phyloP scores from a whole-genome alignment of 768 basidiomycete species.

The Kwoniella mangroviensis region DNA sequence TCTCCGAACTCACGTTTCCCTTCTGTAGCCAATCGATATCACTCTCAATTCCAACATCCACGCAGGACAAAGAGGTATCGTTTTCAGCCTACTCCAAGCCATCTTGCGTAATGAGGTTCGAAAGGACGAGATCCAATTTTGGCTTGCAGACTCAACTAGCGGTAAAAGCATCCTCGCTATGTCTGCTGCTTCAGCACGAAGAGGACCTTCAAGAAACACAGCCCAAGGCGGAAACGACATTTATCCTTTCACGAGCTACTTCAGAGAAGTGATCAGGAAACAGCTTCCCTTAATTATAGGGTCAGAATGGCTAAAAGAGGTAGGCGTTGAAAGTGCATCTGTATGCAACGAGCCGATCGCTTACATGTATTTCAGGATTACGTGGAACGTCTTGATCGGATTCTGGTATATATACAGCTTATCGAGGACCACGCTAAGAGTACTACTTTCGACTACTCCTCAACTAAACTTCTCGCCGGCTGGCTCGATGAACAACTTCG shows the following conservation, averaged over 20 bases:
- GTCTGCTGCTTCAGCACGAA: constrained; percentile 19
- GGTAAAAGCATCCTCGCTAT: constrained; percentile 31
- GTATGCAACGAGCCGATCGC: not conserved
- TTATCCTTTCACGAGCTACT: constrained; percentile 27
- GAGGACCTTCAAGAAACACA: constrained; percentile 28
- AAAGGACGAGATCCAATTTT: constrained; percentile 13
- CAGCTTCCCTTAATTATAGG: not conserved
- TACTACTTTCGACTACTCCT: constrained; percentile 68
- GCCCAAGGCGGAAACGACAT: constrained; percentile 28
- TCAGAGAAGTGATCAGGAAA: constrained; percentile 12
- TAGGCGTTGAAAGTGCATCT: not conserved
- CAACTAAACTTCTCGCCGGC: constrained; percentile 65
- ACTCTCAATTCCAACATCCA: constrained; percentile 33
- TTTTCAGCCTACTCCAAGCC: constrained; percentile 27
- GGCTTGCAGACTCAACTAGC: constrained; percentile 28
- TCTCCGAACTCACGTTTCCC: not conserved
- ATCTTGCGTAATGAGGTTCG: constrained; percentile 28
- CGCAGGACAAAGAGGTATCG: not conserved
- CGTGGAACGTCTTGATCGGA: constrained; percentile 30
- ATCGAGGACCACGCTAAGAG: constrained; percentile 61
- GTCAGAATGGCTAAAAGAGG: not conserved
- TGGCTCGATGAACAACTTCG: constrained; percentile 64
- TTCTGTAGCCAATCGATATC: constrained; percentile 22
- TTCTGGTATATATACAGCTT: constrained; percentile 46
- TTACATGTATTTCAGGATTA: constrained; percentile 6